Evolutionary conservation across 202 grass and related monocot species (phyloP).

Genomic region (Bolboschoenoplectus hybrid): DNA sequence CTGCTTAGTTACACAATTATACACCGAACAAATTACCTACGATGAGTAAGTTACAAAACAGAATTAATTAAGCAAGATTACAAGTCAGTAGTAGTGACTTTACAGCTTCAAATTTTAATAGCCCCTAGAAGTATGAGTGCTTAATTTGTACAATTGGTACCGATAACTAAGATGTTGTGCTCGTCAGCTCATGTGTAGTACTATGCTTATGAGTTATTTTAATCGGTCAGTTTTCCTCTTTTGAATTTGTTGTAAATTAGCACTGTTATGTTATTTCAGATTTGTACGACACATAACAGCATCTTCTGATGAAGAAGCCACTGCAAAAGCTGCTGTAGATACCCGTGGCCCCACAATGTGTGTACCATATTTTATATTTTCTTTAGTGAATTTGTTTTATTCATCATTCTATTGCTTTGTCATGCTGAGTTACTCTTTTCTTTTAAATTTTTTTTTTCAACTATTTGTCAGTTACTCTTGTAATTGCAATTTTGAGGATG

Average conservation of each 20-base stretch:
- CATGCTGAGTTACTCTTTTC: background rate
- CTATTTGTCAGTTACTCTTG: background rate
- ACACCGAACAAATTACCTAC: background rate
- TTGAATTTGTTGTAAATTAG: conserved; percentile 5
- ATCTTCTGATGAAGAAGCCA: conserved; percentile 75
- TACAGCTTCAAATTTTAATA: background rate
- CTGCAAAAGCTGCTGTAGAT: conserved; percentile 65
- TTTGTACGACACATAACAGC: conserved; percentile 63
- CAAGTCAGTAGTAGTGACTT: background rate
- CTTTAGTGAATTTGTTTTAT: background rate
- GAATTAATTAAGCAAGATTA: background rate
- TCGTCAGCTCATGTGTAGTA: too few relatives aligned
- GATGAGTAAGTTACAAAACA: background rate
- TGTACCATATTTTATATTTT: conserved; percentile 21
- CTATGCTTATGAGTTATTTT: background rate
- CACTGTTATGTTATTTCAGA: conserved; percentile 33
- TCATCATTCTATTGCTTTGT: background rate
- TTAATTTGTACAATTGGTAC: background rate
- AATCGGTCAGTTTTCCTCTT: background rate
- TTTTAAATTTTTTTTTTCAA: background rate
- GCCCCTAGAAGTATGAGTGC: background rate
- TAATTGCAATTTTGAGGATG: background rate
- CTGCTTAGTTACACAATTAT: background rate
- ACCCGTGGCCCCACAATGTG: conserved; percentile 75
- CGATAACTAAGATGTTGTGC: background rate